A percentile compares a stretch with the other conserved stretches of the same genome.
Conservation (phyloP, 2,329 filamentous ascomycete genomes). For the Colletotrichum higginsianum region DNA sequence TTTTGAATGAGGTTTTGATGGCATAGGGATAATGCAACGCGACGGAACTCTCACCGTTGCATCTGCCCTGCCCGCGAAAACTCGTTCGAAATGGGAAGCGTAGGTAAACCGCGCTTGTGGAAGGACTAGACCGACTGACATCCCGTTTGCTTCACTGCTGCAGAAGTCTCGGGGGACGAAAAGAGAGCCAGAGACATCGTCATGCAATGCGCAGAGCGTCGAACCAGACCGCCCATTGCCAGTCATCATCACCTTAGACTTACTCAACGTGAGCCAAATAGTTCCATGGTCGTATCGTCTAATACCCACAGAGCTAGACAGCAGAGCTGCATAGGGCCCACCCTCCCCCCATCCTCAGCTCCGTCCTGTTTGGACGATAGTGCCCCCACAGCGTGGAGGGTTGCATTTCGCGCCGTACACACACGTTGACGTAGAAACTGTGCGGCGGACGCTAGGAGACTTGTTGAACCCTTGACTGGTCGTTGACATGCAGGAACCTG, state of each 20-base stretch:
- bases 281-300: conserved; percentile 6
- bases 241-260: no score
- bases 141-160: neutral
- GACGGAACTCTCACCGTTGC: conserved; percentile 12
- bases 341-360: neutral
- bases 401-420: conserved; percentile 21
- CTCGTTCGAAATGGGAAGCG: neutral
- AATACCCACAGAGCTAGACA: neutral
- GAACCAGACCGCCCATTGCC: conserved; percentile 6
- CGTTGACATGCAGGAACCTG: conserved; percentile 28
- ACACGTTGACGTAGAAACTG: neutral
- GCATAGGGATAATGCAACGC: conserved; percentile 18
- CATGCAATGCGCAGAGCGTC: neutral
- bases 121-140: neutral
- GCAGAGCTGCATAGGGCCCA: neutral
- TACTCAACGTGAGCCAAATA: conserved; percentile 23
- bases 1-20: conserved; percentile 16
- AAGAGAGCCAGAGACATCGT: neutral
- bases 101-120: neutral
- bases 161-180: neutral
- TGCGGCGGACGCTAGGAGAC: conserved; percentile 28
- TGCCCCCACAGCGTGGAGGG: conserved; percentile 30
- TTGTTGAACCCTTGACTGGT: conserved; percentile 27
- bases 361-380: conserved; percentile 36
- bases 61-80: conserved; percentile 9